These are phyloP conservation scores for Tetrapisispora pingtungensis DNA, from an alignment of 805 yeast genomes.

Conservation along the genomic window DNA sequence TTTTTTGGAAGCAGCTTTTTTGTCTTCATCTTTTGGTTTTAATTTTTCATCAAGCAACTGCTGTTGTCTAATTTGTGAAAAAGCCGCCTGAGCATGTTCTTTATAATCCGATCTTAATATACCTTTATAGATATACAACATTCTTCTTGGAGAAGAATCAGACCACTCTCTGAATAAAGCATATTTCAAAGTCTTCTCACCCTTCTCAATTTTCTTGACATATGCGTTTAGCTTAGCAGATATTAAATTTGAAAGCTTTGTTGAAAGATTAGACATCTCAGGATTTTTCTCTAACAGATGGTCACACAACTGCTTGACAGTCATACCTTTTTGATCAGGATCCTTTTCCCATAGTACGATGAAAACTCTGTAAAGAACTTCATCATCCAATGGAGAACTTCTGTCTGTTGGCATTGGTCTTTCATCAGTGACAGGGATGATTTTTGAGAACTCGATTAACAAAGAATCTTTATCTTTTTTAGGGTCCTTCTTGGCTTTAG, in stretches of 20 bases:
- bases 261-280: constrained; percentile 70
- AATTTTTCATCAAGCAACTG: constrained; percentile 3
- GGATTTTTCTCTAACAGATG: constrained; percentile 65
- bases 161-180: constrained; percentile 86
- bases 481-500: constrained; percentile 9
- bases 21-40: constrained; percentile 2
- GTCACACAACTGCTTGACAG: constrained; percentile 83
- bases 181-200: constrained; percentile 61
- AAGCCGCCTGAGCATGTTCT: constrained; percentile 55
- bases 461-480: constrained; percentile 19
- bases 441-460: constrained; percentile 45
- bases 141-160: constrained; percentile 77
- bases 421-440: constrained; percentile 72
- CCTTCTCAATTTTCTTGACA: constrained; percentile 76
- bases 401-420: constrained; percentile 63
- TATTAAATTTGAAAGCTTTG: constrained; percentile 71
- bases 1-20: constrained; percentile 1
- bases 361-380: constrained; percentile 66
- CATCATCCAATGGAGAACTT: constrained; percentile 46
- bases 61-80: constrained; percentile 14
- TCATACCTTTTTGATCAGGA: constrained; percentile 65
- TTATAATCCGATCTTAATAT: constrained; percentile 66
- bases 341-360: constrained; percentile 61
- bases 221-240: constrained; percentile 78
- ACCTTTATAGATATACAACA: constrained; percentile 82